Evolutionary conservation across 495 filamentous ascomycete genomes (phyloP), one percentile per base, ranked within the genome.

Genomic region (Penicillium simplicissimum): DNA sequence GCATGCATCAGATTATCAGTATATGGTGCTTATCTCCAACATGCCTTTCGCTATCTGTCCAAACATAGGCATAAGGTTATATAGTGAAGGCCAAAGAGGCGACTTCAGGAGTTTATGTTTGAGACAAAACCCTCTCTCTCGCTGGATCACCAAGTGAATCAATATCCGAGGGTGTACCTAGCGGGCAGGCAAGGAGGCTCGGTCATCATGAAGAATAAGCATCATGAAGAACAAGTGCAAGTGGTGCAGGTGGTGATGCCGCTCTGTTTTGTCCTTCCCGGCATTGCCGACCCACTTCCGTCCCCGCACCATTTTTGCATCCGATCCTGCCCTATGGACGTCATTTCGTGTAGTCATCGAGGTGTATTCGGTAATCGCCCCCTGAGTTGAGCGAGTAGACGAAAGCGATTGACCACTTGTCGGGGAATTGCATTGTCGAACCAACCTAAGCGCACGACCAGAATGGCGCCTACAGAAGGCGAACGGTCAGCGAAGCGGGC

Each of bases 251-350:
- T 21, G 17, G 40, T 21, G 40, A 17, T 43, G n/a, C n/a, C 4
- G 17, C 19, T 23, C 2, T 13, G 17, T 45, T 45, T 21, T 0
- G 42, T 8, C 8, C 42, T 23, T 45, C 42, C 42, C 42, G 42
- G 42, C 42, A 45, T 13, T 23, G 8, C 42, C 42, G 42, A 45
- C 42, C 42, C 42, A 45, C 42, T 45, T 23, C 42, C 42, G 42
- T 45, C 42, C 42, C 42, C 42, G 19, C 42, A 45, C 42, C 17
- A 21, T 45, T 45, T 43, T 45, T 23, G 19, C n/a, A 21, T 45
- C 42, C 17, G 17, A 45, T 45, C 42, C 42, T 45, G 42, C 42
- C 42, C 42, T 23, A 45, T 45, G 42, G 42, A 45, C 42, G 42
- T 23, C 42, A 45, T 23, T 45, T 23, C 42, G 42, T 21, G 19